Conservation (phyloP, 1,284 basidiomycete genomes). For the Ustilago bromivora region DNA sequence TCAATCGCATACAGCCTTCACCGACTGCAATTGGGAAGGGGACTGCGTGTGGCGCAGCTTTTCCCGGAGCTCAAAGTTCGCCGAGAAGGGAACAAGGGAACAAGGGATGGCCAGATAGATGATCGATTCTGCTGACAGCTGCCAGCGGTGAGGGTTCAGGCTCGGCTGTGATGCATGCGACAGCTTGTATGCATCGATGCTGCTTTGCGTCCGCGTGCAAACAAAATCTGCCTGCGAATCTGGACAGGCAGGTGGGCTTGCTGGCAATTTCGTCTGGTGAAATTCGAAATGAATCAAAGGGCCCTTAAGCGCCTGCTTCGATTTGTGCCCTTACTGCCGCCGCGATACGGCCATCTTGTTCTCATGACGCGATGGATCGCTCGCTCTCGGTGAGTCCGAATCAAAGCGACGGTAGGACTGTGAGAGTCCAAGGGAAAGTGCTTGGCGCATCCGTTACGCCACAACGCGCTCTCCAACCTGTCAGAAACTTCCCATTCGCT, state of each 20-base stretch:
- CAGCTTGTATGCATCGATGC: neutral
- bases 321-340: neutral
- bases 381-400: neutral
- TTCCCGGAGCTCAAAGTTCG: conserved; percentile 14
- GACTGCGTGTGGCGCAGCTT: neutral
- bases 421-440: conserved; percentile 4
- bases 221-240: neutral
- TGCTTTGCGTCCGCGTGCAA: neutral
- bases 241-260: conserved; percentile 3
- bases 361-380: neutral
- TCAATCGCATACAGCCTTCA: neutral
- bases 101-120: conserved; percentile 4
- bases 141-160: conserved; percentile 5
- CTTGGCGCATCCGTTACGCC: conserved; percentile 3
- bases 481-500: neutral
- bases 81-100: conserved; percentile 10
- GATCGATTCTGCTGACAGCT: conserved; percentile 6
- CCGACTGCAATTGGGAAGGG: neutral
- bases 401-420: neutral
- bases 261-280: conserved; percentile 6
- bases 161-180: conserved; percentile 13
- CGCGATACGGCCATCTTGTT: neutral
- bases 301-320: neutral
- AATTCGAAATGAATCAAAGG: conserved; percentile 2
- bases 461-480: neutral